A percentile compares a stretch with the other conserved stretches of the same genome.
Conservation (phyloP, 2,329 filamentous ascomycete genomes). For the Parascedosporium putredinis region DNA sequence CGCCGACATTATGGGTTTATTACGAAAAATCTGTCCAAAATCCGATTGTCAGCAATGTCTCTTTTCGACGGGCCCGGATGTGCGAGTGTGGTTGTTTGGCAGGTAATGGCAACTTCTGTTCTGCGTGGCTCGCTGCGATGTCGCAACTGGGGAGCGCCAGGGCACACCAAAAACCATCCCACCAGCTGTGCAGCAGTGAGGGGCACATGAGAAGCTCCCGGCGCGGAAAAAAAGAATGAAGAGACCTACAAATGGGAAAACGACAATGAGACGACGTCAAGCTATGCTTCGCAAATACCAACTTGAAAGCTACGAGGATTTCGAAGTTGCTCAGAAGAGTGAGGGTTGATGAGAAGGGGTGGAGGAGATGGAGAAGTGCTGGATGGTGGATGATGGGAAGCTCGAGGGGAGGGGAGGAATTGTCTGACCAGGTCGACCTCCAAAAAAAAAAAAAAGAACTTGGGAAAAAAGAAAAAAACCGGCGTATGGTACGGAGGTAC, state of each 20-base stretch:
- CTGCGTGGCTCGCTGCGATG: background rate
- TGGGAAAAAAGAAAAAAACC: slow-evolving; percentile 3
- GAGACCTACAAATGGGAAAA: background rate
- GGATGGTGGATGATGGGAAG: background rate
- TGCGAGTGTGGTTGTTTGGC: too few species aligned
- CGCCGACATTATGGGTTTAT: slow-evolving; percentile 37
- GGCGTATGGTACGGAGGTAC: background rate
- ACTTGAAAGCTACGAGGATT: background rate
- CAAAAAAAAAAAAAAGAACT: background rate
- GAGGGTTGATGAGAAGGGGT: background rate
- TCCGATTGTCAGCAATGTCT: background rate
- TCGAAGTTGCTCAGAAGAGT: background rate
- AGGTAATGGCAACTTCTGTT: too few species aligned
- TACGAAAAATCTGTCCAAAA: slow-evolving; percentile 12
- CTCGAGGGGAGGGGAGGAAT: slow-evolving; percentile 6
- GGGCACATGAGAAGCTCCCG: background rate
- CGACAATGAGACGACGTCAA: background rate
- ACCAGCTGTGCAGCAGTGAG: background rate
- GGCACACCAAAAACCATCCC: background rate
- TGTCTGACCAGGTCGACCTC: slow-evolving; percentile 4
- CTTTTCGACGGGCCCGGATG: too few species aligned
- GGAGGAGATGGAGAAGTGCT: background rate
- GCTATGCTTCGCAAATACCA: background rate
- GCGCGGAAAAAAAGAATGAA: too few species aligned
- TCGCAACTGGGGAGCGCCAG: background rate